These are phyloP conservation scores for Musa beccarii DNA, from an alignment of 176 grass and related monocot genomes.

Conservation along the genomic window DNA sequence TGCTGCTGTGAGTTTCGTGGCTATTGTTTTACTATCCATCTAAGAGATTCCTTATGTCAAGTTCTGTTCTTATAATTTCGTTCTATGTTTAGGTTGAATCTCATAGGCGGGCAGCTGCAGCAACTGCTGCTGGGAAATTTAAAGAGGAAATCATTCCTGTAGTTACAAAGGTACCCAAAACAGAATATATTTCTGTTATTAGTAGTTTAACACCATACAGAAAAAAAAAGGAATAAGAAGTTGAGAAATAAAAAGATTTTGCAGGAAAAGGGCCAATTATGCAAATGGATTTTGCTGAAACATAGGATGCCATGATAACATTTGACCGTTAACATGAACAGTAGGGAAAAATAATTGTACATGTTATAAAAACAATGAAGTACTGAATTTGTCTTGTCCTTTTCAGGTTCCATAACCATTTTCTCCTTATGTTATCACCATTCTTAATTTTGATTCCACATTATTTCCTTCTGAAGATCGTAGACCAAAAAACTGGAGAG, in stretches of 20 bases:
- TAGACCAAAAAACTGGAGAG: slow-evolving; percentile 79
- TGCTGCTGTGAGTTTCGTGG: slow-evolving; percentile 52
- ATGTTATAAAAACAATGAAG: no score
- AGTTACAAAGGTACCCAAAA: slow-evolving; percentile 47
- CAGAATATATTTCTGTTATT: neutral
- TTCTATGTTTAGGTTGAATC: slow-evolving; percentile 71
- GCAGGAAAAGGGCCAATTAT: no score
- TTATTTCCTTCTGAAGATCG: slow-evolving; percentile 37
- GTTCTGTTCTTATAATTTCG: slow-evolving; percentile 22
- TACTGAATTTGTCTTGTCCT: no score
- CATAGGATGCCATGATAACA: no score
- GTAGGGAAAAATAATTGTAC: no score
- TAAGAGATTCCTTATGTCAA: neutral
- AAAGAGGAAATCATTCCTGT: slow-evolving; percentile 91
- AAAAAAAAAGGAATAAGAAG: no score
- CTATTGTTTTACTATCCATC: neutral
- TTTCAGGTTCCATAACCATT: no score
- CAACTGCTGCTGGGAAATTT: slow-evolving; percentile 70
- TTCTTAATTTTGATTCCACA: slow-evolving; percentile 12
- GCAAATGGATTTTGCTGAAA: no score
- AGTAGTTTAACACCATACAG: neutral
- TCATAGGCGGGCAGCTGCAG: slow-evolving; percentile 68
- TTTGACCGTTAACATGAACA: no score
- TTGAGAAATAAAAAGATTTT: no score
- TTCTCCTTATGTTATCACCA: neutral